Conservation (phyloP, 108 stramenopile genomes). For the Skeletonema costatum region DNA sequence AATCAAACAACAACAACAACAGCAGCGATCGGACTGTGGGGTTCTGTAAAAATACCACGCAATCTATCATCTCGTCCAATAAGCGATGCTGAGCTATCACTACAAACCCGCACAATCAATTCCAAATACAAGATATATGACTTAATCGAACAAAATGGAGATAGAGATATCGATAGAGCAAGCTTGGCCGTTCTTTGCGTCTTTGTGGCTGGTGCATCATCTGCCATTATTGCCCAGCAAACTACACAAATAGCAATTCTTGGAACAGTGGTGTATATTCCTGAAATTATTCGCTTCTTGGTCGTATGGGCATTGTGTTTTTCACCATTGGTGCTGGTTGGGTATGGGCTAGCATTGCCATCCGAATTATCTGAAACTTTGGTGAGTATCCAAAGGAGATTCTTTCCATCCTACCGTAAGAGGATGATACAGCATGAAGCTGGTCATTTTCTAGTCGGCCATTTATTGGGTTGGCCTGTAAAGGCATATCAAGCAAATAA, state of each 20-base stretch:
- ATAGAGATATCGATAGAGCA: conserved; percentile 81
- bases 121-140: conserved; percentile 78
- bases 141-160: conserved; percentile 81
- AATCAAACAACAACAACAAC: conserved; percentile 6
- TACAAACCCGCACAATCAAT: conserved; percentile 79
- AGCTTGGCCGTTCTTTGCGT: conserved; percentile 66
- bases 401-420: conserved; percentile 80
- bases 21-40: conserved; percentile 45
- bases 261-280: conserved; percentile 49
- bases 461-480: conserved; percentile 78
- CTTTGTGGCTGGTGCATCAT: conserved; percentile 56
- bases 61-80: conserved; percentile 66
- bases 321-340: conserved; percentile 75
- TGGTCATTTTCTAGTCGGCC: conserved; percentile 82
- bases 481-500: conserved; percentile 61
- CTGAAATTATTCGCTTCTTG: conserved; percentile 80
- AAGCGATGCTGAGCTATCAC: conserved; percentile 84
- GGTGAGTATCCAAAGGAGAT: conserved; percentile 65
- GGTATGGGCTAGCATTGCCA: conserved; percentile 80
- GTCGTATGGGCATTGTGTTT: conserved; percentile 80
- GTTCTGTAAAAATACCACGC: conserved; percentile 62
- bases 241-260: conserved; percentile 13
- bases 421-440: conserved; percentile 89
- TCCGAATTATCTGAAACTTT: conserved; percentile 63
- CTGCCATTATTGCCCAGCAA: conserved; percentile 70